These are phyloP conservation scores for Chenopodium berlandieri DNA, from an alignment of 148 eudicot genomes.

Conservation along the genomic window DNA sequence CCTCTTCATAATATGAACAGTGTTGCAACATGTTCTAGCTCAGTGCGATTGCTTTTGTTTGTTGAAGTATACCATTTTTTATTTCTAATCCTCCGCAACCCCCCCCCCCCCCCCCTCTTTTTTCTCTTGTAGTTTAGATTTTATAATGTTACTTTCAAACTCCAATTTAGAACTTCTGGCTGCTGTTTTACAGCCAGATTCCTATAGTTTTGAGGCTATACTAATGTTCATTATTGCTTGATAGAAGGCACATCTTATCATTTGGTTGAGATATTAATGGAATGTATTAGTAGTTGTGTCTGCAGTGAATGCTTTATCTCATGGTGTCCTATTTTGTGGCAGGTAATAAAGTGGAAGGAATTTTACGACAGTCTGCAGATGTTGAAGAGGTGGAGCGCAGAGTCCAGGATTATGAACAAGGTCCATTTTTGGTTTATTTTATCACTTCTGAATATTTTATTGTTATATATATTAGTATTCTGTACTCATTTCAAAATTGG, in stretches of 20 bases:
- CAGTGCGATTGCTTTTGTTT: background rate
- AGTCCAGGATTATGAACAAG: conserved; percentile 96
- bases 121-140: background rate
- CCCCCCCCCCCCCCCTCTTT: background rate
- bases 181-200: conserved; percentile 2
- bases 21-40: background rate
- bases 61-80: background rate
- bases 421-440: conserved; percentile 30
- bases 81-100: no score
- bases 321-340: conserved; percentile 18
- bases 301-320: conserved; percentile 9
- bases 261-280: background rate
- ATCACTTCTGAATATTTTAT: background rate
- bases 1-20: background rate
- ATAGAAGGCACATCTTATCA: background rate
- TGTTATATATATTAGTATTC: background rate
- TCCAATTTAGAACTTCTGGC: conserved; percentile 7
- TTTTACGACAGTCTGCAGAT: conserved; percentile 92
- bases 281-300: background rate
- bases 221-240: background rate
- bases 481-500: conserved; percentile 16
- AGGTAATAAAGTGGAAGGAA: conserved; percentile 92
- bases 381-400: conserved; percentile 98
- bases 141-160: background rate
- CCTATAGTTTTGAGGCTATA: background rate